Evolutionary conservation across 306 rosid genomes (phyloP).

Genomic region (Amphicarpaea edgeworthii): DNA sequence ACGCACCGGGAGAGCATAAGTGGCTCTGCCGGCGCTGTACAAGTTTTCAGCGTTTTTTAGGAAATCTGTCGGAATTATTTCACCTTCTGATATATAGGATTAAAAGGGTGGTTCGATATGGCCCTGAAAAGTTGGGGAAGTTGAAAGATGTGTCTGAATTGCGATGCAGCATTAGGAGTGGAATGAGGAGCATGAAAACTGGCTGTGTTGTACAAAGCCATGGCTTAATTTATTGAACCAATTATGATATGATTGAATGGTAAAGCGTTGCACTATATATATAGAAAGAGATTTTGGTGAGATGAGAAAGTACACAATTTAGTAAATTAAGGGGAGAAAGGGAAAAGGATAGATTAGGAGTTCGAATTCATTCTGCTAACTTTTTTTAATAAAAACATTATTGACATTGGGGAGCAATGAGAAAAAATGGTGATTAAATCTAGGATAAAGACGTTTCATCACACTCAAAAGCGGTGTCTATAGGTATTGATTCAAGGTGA

Average conservation of each 20-base stretch:
- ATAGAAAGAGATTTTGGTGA: background rate
- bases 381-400: no score
- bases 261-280: background rate
- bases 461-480: no score
- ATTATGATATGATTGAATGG: background rate
- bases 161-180: slow-evolving; percentile 30
- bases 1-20: slow-evolving; percentile 24
- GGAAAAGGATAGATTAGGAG: no score
- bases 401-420: background rate
- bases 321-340: no score
- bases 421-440: no score
- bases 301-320: background rate
- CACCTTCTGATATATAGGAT: no score
- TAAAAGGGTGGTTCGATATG: no score
- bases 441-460: no score
- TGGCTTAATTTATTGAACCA: background rate
- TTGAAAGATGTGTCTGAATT: background rate
- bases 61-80: slow-evolving; percentile 2
- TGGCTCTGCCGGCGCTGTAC: slow-evolving; percentile 44
- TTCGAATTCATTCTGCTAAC: no score
- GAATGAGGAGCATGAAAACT: slow-evolving; percentile 9
- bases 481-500: background rate
- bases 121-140: background rate
- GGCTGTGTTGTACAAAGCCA: slow-evolving; percentile 33
- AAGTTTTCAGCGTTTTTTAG: background rate